Percentiles rank a stretch among this genome's conserved stretches.
These are phyloP conservation scores for Saxophila tyrrhenica DNA, from an alignment of 495 filamentous ascomycete genomes.

Conservation along the genomic window DNA sequence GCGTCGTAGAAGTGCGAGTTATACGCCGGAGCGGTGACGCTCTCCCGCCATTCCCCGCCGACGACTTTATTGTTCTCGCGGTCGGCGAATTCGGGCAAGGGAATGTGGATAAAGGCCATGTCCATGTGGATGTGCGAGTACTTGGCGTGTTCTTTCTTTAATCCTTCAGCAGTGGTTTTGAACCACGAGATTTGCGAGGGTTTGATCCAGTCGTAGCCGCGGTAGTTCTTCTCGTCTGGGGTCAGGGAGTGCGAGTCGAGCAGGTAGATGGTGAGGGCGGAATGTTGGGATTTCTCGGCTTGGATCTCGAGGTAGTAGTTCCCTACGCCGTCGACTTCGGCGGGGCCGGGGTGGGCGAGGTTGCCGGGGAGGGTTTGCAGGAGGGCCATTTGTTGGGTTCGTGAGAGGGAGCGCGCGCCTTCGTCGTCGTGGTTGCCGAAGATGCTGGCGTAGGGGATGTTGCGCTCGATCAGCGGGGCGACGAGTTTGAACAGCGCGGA, in stretches of 20 bases:
- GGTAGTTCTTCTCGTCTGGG: slow-evolving; percentile 73
- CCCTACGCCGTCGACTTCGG: slow-evolving; percentile 75
- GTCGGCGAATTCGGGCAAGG: slow-evolving; percentile 71
- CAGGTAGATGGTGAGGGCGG: slow-evolving; percentile 83
- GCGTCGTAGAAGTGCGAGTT: slow-evolving; percentile 85
- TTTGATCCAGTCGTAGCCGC: slow-evolving; percentile 95
- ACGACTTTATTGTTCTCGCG: slow-evolving; percentile 37
- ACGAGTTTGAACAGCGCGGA: slow-evolving; percentile 88
- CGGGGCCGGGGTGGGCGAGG: slow-evolving; percentile 68
- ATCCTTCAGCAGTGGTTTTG: slow-evolving; percentile 53
- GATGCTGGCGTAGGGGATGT: slow-evolving; percentile 85
- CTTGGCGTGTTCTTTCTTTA: slow-evolving; percentile 60
- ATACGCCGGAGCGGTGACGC: slow-evolving; percentile 71
- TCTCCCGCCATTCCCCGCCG: slow-evolving; percentile 56
- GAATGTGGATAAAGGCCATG: slow-evolving; percentile 95
- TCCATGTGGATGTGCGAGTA: slow-evolving; percentile 91
- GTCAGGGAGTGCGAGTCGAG: slow-evolving; percentile 90
- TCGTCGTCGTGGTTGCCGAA: slow-evolving; percentile 98
- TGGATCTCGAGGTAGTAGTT: slow-evolving; percentile 92
- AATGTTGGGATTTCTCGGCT: slow-evolving; percentile 65
- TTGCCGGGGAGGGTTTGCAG: slow-evolving; percentile 82
- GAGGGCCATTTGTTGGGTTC: slow-evolving; percentile 68
- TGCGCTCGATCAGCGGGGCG: slow-evolving; percentile 70
- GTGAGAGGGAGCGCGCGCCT: slow-evolving; percentile 51
- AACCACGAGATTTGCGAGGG: slow-evolving; percentile 92